Percentiles rank a stretch among this genome's conserved stretches.
phyloP scores from a whole-genome alignment of 306 rosid species.

The Cajanus cajan region DNA sequence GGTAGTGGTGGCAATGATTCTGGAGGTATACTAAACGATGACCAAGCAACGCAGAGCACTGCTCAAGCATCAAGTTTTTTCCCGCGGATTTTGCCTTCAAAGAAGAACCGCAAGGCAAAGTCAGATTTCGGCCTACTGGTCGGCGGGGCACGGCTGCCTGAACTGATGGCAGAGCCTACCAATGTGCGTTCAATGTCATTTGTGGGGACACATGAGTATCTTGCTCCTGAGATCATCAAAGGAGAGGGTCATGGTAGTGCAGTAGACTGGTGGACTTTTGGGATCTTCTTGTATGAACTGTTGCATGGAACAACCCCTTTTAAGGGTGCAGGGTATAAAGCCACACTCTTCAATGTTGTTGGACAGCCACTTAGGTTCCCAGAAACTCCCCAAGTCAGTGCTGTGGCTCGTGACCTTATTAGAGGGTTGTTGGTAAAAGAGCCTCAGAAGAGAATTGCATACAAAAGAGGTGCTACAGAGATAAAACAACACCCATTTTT shows the following conservation, averaged over 20 bases:
- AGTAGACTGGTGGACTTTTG: slow-evolving; percentile 96
- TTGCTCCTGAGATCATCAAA: slow-evolving; percentile 88
- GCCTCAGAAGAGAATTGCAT: slow-evolving; percentile 80
- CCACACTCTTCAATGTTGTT: slow-evolving; percentile 80
- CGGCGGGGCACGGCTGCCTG: slow-evolving; percentile 67
- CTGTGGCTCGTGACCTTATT: slow-evolving; percentile 67
- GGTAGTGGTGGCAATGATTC: slow-evolving; percentile 10
- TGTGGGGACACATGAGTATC: slow-evolving; percentile 90
- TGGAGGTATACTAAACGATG: slow-evolving; percentile 42
- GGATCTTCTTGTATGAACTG: slow-evolving; percentile 86
- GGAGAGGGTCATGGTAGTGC: slow-evolving; percentile 98
- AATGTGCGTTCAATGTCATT: slow-evolving; percentile 93
- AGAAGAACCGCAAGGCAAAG: slow-evolving; percentile 77
- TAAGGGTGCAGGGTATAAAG: slow-evolving; percentile 77
- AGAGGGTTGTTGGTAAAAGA: slow-evolving; percentile 78
- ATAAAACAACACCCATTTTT: slow-evolving; percentile 89
- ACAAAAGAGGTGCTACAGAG: slow-evolving; percentile 84
- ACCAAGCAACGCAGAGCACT: slow-evolving; percentile 44
- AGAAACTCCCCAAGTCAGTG: slow-evolving; percentile 60
- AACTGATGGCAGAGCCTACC: slow-evolving; percentile 89
- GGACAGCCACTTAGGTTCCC: slow-evolving; percentile 88
- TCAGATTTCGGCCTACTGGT: slow-evolving; percentile 73
- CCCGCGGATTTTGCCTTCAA: slow-evolving; percentile 73
- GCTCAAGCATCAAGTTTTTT: slow-evolving; percentile 56
- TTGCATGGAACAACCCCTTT: slow-evolving; percentile 86